phyloP scores from a whole-genome alignment of 2,329 filamentous ascomycete species.

The Fusarium abutilonis region DNA sequence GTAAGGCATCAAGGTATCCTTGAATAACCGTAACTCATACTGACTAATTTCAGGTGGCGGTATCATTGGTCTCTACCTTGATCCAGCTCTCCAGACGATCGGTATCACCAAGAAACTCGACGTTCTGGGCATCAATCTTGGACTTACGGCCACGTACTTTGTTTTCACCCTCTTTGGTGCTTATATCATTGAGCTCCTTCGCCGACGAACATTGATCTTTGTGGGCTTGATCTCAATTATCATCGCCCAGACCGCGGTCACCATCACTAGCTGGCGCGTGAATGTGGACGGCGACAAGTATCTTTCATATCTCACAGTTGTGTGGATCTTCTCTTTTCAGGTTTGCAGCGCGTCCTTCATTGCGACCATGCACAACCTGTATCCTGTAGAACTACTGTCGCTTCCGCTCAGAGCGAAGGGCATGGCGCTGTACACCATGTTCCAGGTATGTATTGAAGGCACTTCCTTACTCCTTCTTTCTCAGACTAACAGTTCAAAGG shows the following conservation, averaged over 20 bases:
- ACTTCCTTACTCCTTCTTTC: accelerated
- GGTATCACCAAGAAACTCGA: constrained; percentile 32
- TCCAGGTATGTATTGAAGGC: constrained; percentile 7
- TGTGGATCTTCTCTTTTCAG: constrained; percentile 40
- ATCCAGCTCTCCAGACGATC: constrained; percentile 30
- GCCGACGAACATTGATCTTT: constrained; percentile 37
- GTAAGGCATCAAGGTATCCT: constrained; percentile 5
- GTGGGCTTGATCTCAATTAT: constrained; percentile 33
- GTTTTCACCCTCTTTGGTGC: constrained; percentile 40
- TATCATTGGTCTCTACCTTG: constrained; percentile 34
- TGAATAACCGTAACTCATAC: background rate
- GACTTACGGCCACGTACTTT: constrained; percentile 35
- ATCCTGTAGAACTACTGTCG: constrained; percentile 39
- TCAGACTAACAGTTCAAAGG: background rate
- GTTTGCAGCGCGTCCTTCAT: constrained; percentile 41
- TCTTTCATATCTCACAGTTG: constrained; percentile 24
- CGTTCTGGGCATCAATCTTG: constrained; percentile 36
- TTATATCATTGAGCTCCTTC: constrained; percentile 34
- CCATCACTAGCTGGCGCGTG: constrained; percentile 39
- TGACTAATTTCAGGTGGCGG: constrained; percentile 9
- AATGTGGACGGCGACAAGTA: constrained; percentile 5
- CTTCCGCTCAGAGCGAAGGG: constrained; percentile 38
- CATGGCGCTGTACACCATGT: constrained; percentile 41
- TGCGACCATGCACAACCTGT: constrained; percentile 42
- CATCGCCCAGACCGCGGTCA: constrained; percentile 33